Conservation (phyloP, 805 yeast species). For the Nakazawaea pomicola region DNA sequence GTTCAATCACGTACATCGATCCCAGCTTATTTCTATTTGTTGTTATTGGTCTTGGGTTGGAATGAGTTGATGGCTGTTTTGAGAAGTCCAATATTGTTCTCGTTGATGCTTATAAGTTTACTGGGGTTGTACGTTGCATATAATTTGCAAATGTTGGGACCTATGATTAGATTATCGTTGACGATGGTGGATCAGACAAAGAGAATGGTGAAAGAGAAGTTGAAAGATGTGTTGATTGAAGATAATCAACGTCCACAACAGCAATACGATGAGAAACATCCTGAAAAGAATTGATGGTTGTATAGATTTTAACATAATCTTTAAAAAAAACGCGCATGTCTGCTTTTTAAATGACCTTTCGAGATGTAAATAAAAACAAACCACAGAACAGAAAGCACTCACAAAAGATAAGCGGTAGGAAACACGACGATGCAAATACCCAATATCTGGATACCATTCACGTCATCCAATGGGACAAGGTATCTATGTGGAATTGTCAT, state of each 20-base stretch:
- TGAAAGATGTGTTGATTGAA: conserved; percentile 55
- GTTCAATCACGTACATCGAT: conserved; percentile 72
- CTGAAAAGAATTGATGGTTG: not conserved
- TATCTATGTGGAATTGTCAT: not conserved
- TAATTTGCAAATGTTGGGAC: conserved; percentile 69
- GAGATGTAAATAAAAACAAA: not conserved
- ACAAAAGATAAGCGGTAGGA: not conserved
- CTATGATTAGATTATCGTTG: conserved; percentile 56
- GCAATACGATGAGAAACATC: conserved; percentile 8
- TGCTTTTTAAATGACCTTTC: too few species aligned
- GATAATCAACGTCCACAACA: conserved; percentile 29
- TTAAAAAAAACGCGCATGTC: too few species aligned
- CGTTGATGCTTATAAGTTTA: conserved; percentile 49
- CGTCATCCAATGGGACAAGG: not conserved
- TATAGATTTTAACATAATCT: not conserved
- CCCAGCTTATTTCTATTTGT: conserved; percentile 75
- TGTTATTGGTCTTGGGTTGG: conserved; percentile 84
- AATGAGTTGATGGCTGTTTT: conserved; percentile 87
- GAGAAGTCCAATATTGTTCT: conserved; percentile 79
- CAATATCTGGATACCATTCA: conserved; percentile 4
- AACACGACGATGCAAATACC: not conserved
- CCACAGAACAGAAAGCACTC: not conserved
- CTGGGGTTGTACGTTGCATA: conserved; percentile 67
- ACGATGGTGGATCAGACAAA: conserved; percentile 55
- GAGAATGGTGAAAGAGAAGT: conserved; percentile 51